Base-by-base conservation (phyloP, 1,284 basidiomycete species). In the Naganishia sp. region DNA sequence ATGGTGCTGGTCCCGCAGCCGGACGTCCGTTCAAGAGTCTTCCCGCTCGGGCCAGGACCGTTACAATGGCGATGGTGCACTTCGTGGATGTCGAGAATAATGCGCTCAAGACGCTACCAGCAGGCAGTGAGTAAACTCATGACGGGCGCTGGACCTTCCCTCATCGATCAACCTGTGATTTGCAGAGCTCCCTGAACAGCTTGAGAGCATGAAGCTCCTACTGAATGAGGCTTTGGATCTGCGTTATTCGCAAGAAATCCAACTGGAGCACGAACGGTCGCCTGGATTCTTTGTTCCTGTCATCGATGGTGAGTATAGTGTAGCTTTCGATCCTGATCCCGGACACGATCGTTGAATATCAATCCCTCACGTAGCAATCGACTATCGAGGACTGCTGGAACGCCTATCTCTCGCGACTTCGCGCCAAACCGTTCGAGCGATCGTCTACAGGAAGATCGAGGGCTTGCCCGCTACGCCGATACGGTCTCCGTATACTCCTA, bases 251-350 rank as follows among this genome's bases (percentile, higher is more conserved):
- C 58, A 61, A 42, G 58, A 61, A 41, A 61, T 61, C 23, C 47
- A 61, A 9, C 58, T 61, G 21, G 58, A 61, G 23, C 58, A 61
- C 41, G 46, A 51, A 32, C 32, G 58, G 15, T 42, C 32, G 10
- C 58, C 58, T 25, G 58, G 58, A 21, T 51, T 61, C 58, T 51
- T 23, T 18, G 50, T 61, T 31, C 58, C 58, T n/a, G 58, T 61
- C 10, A n/a, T 61, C 7, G 58, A 61, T 42, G 35, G 58, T 61
- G 28, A 49, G 58, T 35, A 28, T 18, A 6, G 15, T 3, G n/a
- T 39, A 5, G 25, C 7, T 6, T 31, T 13, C 18, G 4, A 15
- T 3, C 39, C 11, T 25, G 6, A 11, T 28, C 1, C 5, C 1
- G 11, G 4, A 47, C 25, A 23, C 21, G 18, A 18, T 46, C 25